Evolutionary conservation across 495 filamentous ascomycete genomes (phyloP).

Genomic region (Parathielavia appendiculata): DNA sequence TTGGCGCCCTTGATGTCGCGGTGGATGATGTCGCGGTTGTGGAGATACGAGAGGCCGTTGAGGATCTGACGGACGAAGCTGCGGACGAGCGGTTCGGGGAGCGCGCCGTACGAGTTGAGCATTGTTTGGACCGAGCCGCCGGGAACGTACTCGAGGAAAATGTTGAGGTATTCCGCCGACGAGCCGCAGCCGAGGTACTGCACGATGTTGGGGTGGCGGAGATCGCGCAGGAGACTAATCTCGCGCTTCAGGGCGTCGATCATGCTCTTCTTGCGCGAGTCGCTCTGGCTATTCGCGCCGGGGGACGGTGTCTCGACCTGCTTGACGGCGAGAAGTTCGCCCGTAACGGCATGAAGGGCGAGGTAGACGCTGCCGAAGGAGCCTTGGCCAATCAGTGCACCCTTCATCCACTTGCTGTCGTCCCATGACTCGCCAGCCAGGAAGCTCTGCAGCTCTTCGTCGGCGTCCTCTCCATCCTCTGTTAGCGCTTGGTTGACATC

Average conservation of each 20-base stretch:
- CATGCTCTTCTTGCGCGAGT: conserved; percentile 94
- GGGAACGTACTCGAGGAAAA: conserved; percentile 99
- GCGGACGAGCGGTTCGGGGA: conserved; percentile 87
- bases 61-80: conserved; percentile 98
- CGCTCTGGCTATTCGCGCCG: conserved; percentile 69
- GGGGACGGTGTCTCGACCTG: conserved; percentile 90
- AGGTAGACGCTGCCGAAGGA: conserved; percentile 97
- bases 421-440: conserved; percentile 90
- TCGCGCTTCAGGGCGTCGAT: conserved; percentile 94
- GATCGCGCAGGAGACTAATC: conserved; percentile 86
- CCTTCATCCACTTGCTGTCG: conserved; percentile 98
- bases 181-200: conserved; percentile 94
- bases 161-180: conserved; percentile 89
- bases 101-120: conserved; percentile 94
- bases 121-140: conserved; percentile 96
- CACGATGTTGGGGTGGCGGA: conserved; percentile 96
- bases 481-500: conserved; percentile 61
- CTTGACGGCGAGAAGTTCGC: conserved; percentile 97
- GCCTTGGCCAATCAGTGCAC: conserved; percentile 91
- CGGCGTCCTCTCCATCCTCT: conserved; percentile 84
- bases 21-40: conserved; percentile 94
- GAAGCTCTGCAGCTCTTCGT: conserved; percentile 72
- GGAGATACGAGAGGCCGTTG: conserved; percentile 88
- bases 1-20: conserved; percentile 99
- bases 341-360: conserved; percentile 93